Evolutionary conservation across 116 monocot genomes (phyloP).

Genomic region (Phalaenopsis hybrid): DNA sequence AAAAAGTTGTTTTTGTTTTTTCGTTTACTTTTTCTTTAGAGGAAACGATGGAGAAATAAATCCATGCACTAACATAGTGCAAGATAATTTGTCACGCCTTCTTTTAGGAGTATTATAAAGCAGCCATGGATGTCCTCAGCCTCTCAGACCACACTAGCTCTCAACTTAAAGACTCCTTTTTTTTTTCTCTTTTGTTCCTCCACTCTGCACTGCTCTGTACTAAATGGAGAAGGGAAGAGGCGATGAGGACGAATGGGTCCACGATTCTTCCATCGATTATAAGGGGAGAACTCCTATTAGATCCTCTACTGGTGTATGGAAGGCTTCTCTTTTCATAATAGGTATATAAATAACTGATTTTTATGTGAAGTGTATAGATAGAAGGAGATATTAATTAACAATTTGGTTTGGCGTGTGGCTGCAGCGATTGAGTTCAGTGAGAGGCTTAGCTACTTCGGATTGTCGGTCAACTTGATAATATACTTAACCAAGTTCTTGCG

Average conservation of each 20-base stretch:
- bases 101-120: too few species aligned
- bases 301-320: conserved; percentile 71
- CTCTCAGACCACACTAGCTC: too few species aligned
- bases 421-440: conserved; percentile 79
- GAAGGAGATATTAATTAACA: neutral
- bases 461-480: conserved; percentile 65
- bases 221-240: neutral
- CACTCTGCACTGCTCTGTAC: neutral
- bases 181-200: too few species aligned
- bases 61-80: too few species aligned
- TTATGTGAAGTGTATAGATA: neutral
- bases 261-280: conserved; percentile 62
- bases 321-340: conserved; percentile 69
- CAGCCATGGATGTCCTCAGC: too few species aligned
- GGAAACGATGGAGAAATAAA: too few species aligned
- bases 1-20: too few species aligned
- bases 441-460: conserved; percentile 75
- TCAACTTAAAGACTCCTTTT: too few species aligned
- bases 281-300: conserved; percentile 52
- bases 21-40: too few species aligned
- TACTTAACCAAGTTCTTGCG: conserved; percentile 76
- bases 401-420: neutral
- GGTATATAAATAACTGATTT: conserved; percentile 19
- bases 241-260: conserved; percentile 41
- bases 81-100: too few species aligned